phyloP scores from a whole-genome alignment of 2,329 filamentous ascomycete species.

The Calonectria leucothoes region DNA sequence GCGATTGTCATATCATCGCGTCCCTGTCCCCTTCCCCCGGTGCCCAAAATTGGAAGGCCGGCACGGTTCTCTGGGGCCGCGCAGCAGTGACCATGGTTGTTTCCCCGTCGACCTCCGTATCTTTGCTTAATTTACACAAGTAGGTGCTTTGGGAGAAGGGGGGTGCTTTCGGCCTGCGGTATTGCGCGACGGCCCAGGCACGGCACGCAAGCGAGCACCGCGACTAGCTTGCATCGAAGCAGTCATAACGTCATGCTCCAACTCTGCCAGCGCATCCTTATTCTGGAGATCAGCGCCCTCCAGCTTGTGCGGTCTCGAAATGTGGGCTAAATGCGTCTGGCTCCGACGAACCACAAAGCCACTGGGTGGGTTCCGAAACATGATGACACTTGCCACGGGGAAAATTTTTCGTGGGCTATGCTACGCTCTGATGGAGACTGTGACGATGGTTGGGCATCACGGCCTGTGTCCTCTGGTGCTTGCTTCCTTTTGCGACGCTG shows the following conservation, averaged over 20 bases:
- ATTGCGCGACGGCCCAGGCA: neutral
- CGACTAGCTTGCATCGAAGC: neutral
- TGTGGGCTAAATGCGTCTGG: constrained; percentile 14
- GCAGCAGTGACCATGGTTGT: neutral
- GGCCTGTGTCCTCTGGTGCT: neutral
- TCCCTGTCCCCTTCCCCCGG: neutral
- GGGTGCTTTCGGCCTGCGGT: neutral
- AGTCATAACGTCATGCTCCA: constrained; percentile 15
- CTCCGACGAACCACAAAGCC: constrained; percentile 13
- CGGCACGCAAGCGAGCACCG: neutral
- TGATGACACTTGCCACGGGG: constrained; percentile 9
- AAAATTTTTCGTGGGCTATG: constrained; percentile 10
- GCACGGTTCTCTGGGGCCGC: neutral
- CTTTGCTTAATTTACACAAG: neutral
- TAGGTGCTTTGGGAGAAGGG: neutral
- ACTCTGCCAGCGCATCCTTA: constrained; percentile 22
- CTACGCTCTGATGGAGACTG: constrained; percentile 2
- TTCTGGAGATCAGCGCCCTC: constrained; percentile 18
- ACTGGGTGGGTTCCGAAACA: constrained; percentile 9
- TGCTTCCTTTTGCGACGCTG: constrained; percentile 11
- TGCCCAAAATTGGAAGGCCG: constrained; percentile 17
- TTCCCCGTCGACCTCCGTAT: constrained; percentile 7
- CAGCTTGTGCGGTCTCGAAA: constrained; percentile 4
- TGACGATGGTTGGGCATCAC: constrained; percentile 17
- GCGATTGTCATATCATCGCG: constrained; percentile 17